Evolutionary conservation across 257 asterid genomes (phyloP).

Genomic region (Phtheirospermum japonicum): DNA sequence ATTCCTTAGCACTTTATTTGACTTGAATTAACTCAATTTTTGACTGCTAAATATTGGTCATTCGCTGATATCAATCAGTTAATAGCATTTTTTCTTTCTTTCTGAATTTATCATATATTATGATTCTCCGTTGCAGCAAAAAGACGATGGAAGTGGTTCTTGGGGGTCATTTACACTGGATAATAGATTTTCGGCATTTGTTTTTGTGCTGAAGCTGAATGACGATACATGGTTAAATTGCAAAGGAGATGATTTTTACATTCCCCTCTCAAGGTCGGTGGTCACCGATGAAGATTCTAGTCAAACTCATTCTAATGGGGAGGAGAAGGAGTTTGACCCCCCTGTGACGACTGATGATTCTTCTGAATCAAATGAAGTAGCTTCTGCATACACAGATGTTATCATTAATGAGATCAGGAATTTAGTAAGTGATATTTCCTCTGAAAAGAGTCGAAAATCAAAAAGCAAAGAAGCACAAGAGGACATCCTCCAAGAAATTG

Average conservation of each 20-base stretch:
- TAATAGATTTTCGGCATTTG: constrained; percentile 53
- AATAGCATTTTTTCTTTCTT: not conserved
- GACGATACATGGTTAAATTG: constrained; percentile 72
- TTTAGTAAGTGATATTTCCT: constrained; percentile 69
- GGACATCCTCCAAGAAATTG: constrained; percentile 91
- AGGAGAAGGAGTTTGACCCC: constrained; percentile 33
- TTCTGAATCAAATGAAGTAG: constrained; percentile 41
- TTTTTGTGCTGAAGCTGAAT: constrained; percentile 78
- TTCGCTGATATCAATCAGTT: not conserved
- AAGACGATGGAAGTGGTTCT: constrained; percentile 53
- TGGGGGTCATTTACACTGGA: constrained; percentile 66
- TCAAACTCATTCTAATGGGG: constrained; percentile 31
- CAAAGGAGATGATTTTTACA: constrained; percentile 72
- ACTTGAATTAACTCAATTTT: constrained; percentile 9
- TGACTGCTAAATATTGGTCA: not conserved
- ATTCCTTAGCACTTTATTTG: not conserved
- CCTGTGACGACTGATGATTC: constrained; percentile 26
- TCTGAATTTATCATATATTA: not conserved
- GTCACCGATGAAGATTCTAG: constrained; percentile 29
- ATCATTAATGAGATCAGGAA: constrained; percentile 73
- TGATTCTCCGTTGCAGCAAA: constrained; percentile 50
- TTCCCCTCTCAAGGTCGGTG: constrained; percentile 50
- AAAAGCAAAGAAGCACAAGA: constrained; percentile 69
- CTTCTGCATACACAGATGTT: constrained; percentile 53
- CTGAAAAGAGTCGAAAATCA: constrained; percentile 53